A percentile compares a stretch with the other conserved stretches of the same genome.
phyloP scores from a whole-genome alignment of 768 basidiomycete species.

The Suillus occidentalis region DNA sequence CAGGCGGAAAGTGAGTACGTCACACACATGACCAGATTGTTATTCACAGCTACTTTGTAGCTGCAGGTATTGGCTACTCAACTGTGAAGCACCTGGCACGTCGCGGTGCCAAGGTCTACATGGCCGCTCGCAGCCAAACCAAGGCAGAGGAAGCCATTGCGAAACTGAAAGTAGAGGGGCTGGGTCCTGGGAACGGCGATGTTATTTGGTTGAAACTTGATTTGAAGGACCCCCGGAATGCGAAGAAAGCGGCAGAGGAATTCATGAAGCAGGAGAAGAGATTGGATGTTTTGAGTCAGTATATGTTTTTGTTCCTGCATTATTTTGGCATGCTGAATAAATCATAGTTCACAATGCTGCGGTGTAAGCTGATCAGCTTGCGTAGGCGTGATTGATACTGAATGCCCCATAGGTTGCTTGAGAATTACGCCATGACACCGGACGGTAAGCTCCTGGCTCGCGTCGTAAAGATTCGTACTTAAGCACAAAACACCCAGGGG shows the following conservation, averaged over 20 bases:
- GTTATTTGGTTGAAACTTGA: conserved; percentile 53
- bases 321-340: conserved; percentile 1
- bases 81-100: conserved; percentile 53
- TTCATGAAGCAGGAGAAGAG: conserved; percentile 50
- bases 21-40: not conserved
- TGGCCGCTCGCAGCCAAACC: conserved; percentile 49
- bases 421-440: conserved; percentile 19
- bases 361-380: conserved; percentile 33
- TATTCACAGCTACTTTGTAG: conserved; percentile 22
- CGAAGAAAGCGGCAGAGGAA: conserved; percentile 48
- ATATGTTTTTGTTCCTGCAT: not conserved
- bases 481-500: conserved; percentile 27
- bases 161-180: conserved; percentile 42
- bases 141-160: conserved; percentile 50
- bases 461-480: not conserved
- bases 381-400: not conserved
- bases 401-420: conserved; percentile 19
- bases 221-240: conserved; percentile 46
- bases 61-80: conserved; percentile 48
- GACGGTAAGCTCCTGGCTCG: conserved; percentile 24
- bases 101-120: conserved; percentile 59
- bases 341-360: conserved; percentile 56
- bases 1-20: conserved; percentile 51
- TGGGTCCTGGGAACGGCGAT: conserved; percentile 45
- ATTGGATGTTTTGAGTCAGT: conserved; percentile 55